These are phyloP conservation scores for Myxozyma vanderwaltii DNA, from an alignment of 805 yeast genomes.

Conservation along the genomic window DNA sequence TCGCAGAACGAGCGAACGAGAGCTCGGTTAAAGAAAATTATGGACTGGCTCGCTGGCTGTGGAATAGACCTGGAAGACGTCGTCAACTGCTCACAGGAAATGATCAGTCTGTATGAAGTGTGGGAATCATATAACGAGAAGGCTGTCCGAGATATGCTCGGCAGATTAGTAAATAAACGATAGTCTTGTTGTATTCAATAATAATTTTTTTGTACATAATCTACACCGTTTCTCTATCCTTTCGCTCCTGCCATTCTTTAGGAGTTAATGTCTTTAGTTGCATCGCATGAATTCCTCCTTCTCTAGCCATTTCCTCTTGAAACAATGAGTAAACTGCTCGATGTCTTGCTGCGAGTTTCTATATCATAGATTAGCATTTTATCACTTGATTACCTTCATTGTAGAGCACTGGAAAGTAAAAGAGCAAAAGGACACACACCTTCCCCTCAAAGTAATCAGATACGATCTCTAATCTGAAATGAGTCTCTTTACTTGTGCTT, in stretches of 20 bases:
- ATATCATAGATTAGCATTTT: not conserved
- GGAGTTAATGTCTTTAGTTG: constrained; percentile 82
- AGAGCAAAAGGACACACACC: constrained; percentile 40
- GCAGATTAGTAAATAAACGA: constrained; percentile 11
- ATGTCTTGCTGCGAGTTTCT: constrained; percentile 56
- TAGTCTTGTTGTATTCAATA: too few relatives aligned
- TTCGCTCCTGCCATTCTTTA: constrained; percentile 48
- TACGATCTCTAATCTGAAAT: constrained; percentile 73
- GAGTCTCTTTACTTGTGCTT: constrained; percentile 78
- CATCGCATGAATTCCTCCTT: constrained; percentile 80
- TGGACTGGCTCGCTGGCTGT: constrained; percentile 69
- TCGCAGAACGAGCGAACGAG: constrained; percentile 34
- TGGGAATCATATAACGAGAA: constrained; percentile 87
- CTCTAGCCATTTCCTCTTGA: constrained; percentile 65
- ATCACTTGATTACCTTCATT: too few relatives aligned
- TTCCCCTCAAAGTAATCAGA: constrained; percentile 68
- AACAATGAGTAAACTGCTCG: constrained; percentile 68
- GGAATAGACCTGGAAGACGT: constrained; percentile 77
- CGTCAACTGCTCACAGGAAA: constrained; percentile 80
- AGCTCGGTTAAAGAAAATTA: constrained; percentile 55
- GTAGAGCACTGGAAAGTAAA: too few relatives aligned
- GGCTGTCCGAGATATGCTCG: constrained; percentile 42
- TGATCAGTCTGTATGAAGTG: constrained; percentile 74
- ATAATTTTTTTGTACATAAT: too few relatives aligned
- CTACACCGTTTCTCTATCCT: constrained; percentile 7